phyloP scores from a whole-genome alignment of 768 basidiomycete genomes.

The Pleurotus eryngii region DNA sequence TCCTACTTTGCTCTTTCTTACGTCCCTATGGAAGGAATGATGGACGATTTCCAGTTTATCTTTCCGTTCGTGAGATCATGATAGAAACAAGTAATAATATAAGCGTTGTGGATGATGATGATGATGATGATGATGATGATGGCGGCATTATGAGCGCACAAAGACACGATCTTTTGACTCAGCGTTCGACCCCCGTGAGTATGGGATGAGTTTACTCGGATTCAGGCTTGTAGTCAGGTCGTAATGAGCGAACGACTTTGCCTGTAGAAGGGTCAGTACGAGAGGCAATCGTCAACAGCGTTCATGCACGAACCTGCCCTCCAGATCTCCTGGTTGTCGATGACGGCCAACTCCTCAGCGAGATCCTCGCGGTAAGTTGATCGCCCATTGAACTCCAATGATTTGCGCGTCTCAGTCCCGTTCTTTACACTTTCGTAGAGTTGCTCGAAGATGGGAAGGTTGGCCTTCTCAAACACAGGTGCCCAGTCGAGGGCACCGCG shows the following conservation, averaged over 20 bases:
- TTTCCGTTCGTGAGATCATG: no score
- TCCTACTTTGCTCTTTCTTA: no score
- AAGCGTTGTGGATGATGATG: no score
- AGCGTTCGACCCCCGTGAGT: no score
- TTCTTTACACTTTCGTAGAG: conserved; percentile 94
- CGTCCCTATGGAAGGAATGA: no score
- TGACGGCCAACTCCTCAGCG: conserved; percentile 87
- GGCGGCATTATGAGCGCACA: no score
- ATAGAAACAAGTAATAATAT: no score
- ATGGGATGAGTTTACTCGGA: conserved; percentile 29
- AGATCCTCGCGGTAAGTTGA: conserved; percentile 91
- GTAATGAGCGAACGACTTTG: conserved; percentile 87
- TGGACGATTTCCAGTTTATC: no score
- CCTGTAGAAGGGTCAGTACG: conserved; percentile 35
- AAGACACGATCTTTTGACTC: no score
- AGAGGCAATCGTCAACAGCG: not conserved
- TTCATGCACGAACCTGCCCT: conserved; percentile 64
- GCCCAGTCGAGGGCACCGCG: conserved; percentile 99
- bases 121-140: no score
- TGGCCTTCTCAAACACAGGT: conserved; percentile 92
- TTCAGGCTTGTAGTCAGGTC: conserved; percentile 79
- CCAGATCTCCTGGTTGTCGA: conserved; percentile 99
- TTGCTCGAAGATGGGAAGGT: conserved; percentile 90
- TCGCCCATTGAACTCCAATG: conserved; percentile 93
- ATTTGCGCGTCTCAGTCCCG: conserved; percentile 95